A percentile compares a stretch with the other conserved stretches of the same genome.
Evolutionary conservation across 495 filamentous ascomycete genomes (phyloP).

Genomic region (Aspergillus nidulans): DNA sequence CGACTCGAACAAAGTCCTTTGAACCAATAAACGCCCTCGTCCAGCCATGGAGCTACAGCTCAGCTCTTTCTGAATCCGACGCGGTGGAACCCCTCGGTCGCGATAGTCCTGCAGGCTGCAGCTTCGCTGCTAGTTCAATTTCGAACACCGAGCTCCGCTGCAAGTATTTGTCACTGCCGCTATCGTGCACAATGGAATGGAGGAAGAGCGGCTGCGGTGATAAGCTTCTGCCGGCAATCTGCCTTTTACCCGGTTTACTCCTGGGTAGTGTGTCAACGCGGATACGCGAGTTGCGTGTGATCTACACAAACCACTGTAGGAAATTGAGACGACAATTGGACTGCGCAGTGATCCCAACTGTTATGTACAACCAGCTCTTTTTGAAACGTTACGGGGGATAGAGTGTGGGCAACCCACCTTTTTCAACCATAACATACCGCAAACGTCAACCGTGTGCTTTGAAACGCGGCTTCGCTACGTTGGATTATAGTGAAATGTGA

Average conservation of each 20-base stretch:
- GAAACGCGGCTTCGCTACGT: background rate
- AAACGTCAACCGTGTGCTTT: background rate
- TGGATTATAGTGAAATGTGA: background rate
- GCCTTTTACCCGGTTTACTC: background rate
- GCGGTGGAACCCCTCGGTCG: background rate
- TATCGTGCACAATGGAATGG: background rate
- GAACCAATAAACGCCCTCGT: background rate
- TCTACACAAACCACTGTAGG: background rate
- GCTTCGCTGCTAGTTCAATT: background rate
- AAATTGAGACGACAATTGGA: background rate
- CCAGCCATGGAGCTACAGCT: background rate
- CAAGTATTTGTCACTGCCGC: slow-evolving; percentile 3
- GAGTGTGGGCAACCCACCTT: background rate
- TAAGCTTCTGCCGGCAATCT: background rate
- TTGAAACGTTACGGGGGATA: background rate
- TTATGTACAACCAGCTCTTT: background rate
- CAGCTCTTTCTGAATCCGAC: background rate
- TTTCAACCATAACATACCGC: background rate
- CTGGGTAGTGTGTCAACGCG: background rate
- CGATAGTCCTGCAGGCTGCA: background rate
- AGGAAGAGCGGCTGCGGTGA: background rate
- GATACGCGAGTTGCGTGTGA: background rate
- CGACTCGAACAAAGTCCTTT: background rate
- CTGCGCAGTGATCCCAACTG: background rate
- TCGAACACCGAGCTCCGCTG: background rate